Base-by-base conservation (phyloP, 192 early-diverging fungal species). In the Coemansia sp. region DNA sequence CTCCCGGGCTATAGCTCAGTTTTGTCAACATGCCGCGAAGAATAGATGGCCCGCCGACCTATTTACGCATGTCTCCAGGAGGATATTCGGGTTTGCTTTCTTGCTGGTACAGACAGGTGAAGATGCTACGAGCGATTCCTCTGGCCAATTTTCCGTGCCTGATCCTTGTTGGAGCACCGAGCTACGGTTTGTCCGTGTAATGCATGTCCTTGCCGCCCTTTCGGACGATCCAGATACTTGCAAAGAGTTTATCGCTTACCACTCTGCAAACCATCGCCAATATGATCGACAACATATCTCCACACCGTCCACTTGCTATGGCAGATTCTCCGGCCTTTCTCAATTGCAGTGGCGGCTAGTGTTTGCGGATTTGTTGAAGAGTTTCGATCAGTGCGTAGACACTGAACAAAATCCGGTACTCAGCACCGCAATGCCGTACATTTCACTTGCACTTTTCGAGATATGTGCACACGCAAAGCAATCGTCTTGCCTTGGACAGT, bases 21-120 rank as follows among this genome's bases (percentile, higher is more conserved):
- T 81, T 6, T 81, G 79, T 55, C 63, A 68, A 8, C 32, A 43
- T 8, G 63, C 79, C 10, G 70, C 58, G 3, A 61, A 70, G 62
- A 43, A 40, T 3, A 57, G 38, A 29, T 73, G 73, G 79, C 50
- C 79, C 1, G 19, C 41, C n/a, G 33, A 40, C 8, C 58, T 76
- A 4, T 81, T 81, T 54, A 14, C 70, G 9, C 35, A 22, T 8
- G 45, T 65, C 0, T 36, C 56, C 14, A 14, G 22, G 15, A 20
- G 56, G 10, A 57, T 54, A 2, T 56, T 74, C 34, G 71, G 52
- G 0, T 46, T 66, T 42, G 9, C 52, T 6, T 42, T 55, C 57
- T 46, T 13, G 23, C 13, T 20, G 7, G 22, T 14, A 19, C 60
- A 41, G 23, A 9, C 29, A 9, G 45, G 15, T 20, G 35, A 2